Conservation (phyloP, 176 grass and related monocot genomes). For the Elymus sibiricus region DNA sequence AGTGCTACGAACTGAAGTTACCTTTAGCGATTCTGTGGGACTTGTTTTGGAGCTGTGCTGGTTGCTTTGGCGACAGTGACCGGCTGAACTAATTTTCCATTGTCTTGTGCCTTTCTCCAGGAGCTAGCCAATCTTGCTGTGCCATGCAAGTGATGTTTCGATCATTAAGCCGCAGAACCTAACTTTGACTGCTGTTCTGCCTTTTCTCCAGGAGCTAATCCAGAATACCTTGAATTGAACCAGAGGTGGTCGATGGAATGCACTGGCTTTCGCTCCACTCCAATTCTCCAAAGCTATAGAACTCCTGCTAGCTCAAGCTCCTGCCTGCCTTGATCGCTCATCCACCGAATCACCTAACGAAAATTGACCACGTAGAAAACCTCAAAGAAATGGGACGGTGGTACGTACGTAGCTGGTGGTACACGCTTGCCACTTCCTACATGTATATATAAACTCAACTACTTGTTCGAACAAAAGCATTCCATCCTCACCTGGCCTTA, state of each 20-base stretch:
- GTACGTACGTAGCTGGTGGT: neutral
- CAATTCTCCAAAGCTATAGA: conserved; percentile 11
- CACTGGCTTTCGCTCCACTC: conserved; percentile 12
- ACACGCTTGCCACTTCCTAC: neutral
- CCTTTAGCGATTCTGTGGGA: neutral
- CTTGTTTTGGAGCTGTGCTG: neutral
- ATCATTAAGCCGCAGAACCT: neutral
- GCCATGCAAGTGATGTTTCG: neutral
- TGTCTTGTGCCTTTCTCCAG: neutral
- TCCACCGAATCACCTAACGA: conserved; percentile 14
- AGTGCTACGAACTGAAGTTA: conserved; percentile 1
- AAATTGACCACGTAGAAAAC: conserved; percentile 6
- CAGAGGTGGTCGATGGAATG: neutral
- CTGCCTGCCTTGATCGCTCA: conserved; percentile 1
- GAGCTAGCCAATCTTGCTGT: neutral
- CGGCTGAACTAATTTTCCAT: neutral
- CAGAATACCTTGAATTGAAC: neutral
- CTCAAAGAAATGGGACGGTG: conserved; percentile 6
- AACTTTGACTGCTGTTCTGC: neutral
- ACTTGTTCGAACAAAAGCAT: neutral
- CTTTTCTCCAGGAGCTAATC: neutral
- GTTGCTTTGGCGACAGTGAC: neutral
- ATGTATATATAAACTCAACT: neutral
- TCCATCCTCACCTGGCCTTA: neutral
- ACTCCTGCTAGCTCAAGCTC: conserved; percentile 10